Evolutionary conservation across 331 rosid genomes (phyloP).

Genomic region (Rosa hybrid): DNA sequence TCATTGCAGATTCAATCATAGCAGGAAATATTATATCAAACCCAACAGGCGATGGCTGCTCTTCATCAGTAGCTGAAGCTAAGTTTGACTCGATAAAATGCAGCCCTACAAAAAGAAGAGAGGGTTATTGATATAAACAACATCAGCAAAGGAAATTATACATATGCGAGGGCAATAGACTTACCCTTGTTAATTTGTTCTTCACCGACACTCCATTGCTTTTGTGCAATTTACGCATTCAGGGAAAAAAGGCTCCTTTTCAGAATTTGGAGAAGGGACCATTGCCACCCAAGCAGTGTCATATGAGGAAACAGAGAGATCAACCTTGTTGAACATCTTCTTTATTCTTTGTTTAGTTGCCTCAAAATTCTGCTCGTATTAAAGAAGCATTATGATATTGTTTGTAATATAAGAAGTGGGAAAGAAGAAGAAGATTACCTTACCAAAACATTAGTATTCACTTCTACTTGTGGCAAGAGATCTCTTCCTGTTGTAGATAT

Average conservation of each 20-base stretch:
- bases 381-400: background rate
- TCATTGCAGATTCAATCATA: conserved; percentile 56
- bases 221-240: conserved; percentile 72
- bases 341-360: conserved; percentile 59
- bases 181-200: conserved; percentile 65
- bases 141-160: conserved; percentile 6
- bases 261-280: conserved; percentile 61
- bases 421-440: conserved; percentile 12
- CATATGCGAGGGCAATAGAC: background rate
- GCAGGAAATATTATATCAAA: conserved; percentile 70
- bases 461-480: conserved; percentile 23
- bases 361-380: conserved; percentile 43
- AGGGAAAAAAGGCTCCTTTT: conserved; percentile 60
- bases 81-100: conserved; percentile 66
- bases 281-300: conserved; percentile 96
- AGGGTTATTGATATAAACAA: conserved; percentile 6
- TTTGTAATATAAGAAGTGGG: background rate
- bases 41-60: conserved; percentile 68
- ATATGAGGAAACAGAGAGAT: conserved; percentile 73
- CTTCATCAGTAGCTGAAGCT: conserved; percentile 57
- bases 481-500: background rate
- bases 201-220: conserved; percentile 69
- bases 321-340: conserved; percentile 60
- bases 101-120: conserved; percentile 50
- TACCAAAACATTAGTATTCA: conserved; percentile 45